phyloP scores from a whole-genome alignment of 108 stramenopile genomes.

The Epithemia pelagica region DNA sequence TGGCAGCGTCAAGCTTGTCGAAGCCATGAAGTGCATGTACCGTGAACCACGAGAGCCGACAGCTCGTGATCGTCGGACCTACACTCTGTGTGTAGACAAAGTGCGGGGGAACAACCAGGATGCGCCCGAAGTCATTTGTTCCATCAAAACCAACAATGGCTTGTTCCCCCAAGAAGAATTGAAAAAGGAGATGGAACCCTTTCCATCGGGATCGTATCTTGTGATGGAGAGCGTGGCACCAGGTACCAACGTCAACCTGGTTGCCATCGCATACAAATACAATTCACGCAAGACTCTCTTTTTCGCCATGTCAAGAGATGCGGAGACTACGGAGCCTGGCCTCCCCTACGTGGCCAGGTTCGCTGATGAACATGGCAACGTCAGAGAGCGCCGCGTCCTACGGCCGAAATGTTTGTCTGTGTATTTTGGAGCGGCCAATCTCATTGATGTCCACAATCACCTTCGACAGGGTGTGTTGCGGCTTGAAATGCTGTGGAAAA shows the following conservation, averaged over 20 bases:
- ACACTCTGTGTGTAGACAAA: neutral
- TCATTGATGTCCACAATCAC: conserved; percentile 26
- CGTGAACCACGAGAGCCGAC: neutral
- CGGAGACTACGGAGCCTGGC: conserved; percentile 3
- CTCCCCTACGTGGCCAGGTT: neutral
- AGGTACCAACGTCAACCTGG: conserved; percentile 9
- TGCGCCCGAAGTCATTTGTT: neutral
- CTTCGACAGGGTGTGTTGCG: conserved; percentile 10
- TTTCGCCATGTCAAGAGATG: neutral
- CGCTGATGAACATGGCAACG: neutral
- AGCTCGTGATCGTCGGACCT: neutral
- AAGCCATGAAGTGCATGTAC: neutral
- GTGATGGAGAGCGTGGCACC: conserved; percentile 11
- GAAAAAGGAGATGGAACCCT: neutral
- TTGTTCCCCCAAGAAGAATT: neutral
- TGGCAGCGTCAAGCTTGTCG: neutral
- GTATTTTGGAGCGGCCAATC: conserved; percentile 1
- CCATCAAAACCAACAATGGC: neutral
- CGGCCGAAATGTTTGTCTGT: conserved; percentile 4
- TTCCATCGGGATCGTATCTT: conserved; percentile 9
- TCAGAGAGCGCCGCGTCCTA: neutral
- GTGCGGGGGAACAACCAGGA: neutral
- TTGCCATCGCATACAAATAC: conserved; percentile 15
- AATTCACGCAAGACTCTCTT: neutral
- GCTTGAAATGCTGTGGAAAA: conserved; percentile 22